These are phyloP conservation scores for Eustoma russellianum DNA, from an alignment of 257 asterid genomes.

Conservation along the genomic window DNA sequence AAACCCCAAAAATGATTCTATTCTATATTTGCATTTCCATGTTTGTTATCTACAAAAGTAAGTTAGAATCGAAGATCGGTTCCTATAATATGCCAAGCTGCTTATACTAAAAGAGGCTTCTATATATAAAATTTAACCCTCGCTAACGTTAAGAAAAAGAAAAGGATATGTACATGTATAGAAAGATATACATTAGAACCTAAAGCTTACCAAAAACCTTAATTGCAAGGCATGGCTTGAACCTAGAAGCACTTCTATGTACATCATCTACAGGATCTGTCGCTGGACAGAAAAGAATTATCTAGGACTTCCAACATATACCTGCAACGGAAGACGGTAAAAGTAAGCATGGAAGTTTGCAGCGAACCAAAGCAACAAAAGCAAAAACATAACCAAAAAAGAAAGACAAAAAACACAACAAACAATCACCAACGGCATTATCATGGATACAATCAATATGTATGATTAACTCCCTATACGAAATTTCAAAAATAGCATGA, in stretches of 20 bases:
- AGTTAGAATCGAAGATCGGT: no score
- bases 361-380: not conserved
- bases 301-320: conserved; percentile 31
- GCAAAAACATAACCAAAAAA: not conserved
- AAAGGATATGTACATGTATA: no score
- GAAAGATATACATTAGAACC: no score
- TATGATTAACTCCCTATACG: not conserved
- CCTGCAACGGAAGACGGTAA: conserved; percentile 27
- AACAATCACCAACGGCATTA: not conserved
- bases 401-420: not conserved
- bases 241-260: conserved; percentile 12
- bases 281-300: conserved; percentile 16
- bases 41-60: no score
- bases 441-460: not conserved
- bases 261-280: conserved; percentile 35
- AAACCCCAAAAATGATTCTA: no score
- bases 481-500: not conserved
- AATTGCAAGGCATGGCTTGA: conserved; percentile 15
- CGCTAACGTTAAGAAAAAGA: no score
- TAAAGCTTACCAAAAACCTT: conserved; percentile 11
- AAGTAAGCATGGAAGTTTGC: not conserved
- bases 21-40: no score
- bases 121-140: no score
- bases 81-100: no score
- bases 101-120: no score